These are phyloP conservation scores for Adansonia madagascariensis DNA, from an alignment of 441 rosid species.

Conservation along the genomic window DNA sequence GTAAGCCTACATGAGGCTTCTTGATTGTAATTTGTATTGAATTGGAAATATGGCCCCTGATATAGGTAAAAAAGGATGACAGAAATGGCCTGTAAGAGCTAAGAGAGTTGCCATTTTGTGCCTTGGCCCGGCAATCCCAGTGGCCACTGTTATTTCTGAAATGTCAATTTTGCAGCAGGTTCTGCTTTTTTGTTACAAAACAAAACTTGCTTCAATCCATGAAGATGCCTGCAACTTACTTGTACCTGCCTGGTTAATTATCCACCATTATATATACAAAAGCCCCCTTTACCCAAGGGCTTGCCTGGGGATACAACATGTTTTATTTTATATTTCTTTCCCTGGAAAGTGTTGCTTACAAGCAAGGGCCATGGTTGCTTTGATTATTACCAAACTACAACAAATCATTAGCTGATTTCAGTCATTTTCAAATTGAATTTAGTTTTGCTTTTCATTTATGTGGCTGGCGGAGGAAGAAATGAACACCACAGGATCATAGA, in stretches of 20 bases:
- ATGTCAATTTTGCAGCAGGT: slow-evolving; percentile 2
- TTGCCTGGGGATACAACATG: neutral
- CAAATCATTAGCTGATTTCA: neutral
- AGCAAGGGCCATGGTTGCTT: neutral
- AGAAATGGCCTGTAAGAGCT: neutral
- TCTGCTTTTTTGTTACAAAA: neutral
- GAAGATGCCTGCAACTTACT: neutral
- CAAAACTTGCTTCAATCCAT: neutral
- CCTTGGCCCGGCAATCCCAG: slow-evolving; percentile 14
- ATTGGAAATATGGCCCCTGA: slow-evolving; percentile 14
- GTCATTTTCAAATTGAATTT: neutral
- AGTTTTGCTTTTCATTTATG: neutral
- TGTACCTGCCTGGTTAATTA: neutral
- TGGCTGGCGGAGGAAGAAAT: neutral
- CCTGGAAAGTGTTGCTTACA: neutral
- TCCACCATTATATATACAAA: neutral
- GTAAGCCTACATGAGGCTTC: slow-evolving; percentile 21
- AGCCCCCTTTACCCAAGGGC: neutral
- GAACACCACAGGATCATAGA: neutral
- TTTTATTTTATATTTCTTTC: neutral
- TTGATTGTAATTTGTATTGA: slow-evolving; percentile 18
- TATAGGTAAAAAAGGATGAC: neutral
- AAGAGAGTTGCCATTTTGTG: neutral
- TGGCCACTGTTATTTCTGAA: neutral
- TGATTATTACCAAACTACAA: neutral